These are phyloP conservation scores for Haplosporangium gracile DNA, from an alignment of 192 early-diverging fungal genomes.

Conservation along the genomic window DNA sequence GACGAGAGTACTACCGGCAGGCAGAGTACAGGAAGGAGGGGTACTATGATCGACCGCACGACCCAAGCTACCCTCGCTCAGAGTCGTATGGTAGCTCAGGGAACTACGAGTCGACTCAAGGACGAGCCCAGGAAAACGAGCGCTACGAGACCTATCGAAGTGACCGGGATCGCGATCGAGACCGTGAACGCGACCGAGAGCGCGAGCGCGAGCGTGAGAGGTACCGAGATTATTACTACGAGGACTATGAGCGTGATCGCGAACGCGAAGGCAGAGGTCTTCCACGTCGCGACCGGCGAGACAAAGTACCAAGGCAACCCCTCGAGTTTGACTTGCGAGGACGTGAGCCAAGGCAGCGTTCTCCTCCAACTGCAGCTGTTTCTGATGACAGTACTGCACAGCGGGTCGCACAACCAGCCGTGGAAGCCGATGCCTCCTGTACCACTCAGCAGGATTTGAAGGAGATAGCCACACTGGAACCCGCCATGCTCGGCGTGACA, in stretches of 20 bases:
- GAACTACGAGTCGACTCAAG: constrained; percentile 27
- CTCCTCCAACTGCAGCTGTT: constrained; percentile 16
- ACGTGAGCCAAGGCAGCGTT: constrained; percentile 1
- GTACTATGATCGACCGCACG: constrained; percentile 33
- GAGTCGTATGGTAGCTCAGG: constrained; percentile 36
- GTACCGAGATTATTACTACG: neutral
- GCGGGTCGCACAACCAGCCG: neutral
- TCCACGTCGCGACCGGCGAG: constrained; percentile 32
- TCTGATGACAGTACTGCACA: constrained; percentile 19
- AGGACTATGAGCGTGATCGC: constrained; percentile 40
- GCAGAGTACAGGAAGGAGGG: constrained; percentile 38
- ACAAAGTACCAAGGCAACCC: constrained; percentile 17
- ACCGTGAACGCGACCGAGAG: constrained; percentile 43
- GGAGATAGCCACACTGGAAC: neutral
- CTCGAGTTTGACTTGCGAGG: neutral
- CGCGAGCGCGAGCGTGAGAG: constrained; percentile 16
- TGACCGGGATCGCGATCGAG: constrained; percentile 42
- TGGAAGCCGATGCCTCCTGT: constrained; percentile 1
- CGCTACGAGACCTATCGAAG: constrained; percentile 41
- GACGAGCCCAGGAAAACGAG: constrained; percentile 33
- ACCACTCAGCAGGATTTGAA: constrained; percentile 17
- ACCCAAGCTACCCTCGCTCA: constrained; percentile 27
- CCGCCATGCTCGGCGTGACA: neutral
- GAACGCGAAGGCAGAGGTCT: constrained; percentile 31
- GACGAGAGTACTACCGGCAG: constrained; percentile 33